Base-by-base conservation (phyloP, 2,329 filamentous ascomycete species). In the Penicillium occitanis region DNA sequence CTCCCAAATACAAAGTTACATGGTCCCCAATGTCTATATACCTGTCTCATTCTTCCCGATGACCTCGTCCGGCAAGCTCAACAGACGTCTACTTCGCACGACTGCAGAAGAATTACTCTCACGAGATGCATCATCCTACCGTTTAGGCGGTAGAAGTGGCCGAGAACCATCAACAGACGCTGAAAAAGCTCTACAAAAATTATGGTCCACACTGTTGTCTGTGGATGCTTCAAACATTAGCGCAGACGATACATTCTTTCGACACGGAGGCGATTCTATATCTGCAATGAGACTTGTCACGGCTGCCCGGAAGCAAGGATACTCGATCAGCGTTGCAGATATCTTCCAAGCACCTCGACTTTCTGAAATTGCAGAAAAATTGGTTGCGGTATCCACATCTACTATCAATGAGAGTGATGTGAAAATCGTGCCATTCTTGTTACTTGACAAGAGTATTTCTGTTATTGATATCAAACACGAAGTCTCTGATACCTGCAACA, bases 261-360 rank as follows among this genome's bases (percentile, higher is more conserved):
- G 62, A n/a, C 67, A 72, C 11, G 75, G 75, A 22, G 71, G 71
- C 5, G 71, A 73, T 57, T 72, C 71, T 3, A 66, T 72, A 58
- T 42, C 66, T 13, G 71, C 71, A 10, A 73, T 73, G 67, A 68
- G 64, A 53, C 42, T 73, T 10, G 69, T 69, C 22, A 64, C 62
- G 7, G 46, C 60, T 30, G 66, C 64, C 19, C 53, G 66, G 5
- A 63, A 61, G 33, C 40, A 66, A n/a, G 66, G 63, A 10, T 66
- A 65, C 14, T 53, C 53, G 3, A 55, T 68, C 14, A 51, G 42
- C 3, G 63, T 68, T n/a, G 64, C 61, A 44, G 66, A 68, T 35
- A 63, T 68, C 3, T 64, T 68, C 19, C 61, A 63, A 42, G 10
- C 25, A 3, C 64, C 66, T 17, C 61, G 5, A 14, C 63, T 68